Evolutionary conservation across 164 flowering plant species (phyloP), one percentile per base, ranked within the genome.

Genomic region (Sedum album): DNA sequence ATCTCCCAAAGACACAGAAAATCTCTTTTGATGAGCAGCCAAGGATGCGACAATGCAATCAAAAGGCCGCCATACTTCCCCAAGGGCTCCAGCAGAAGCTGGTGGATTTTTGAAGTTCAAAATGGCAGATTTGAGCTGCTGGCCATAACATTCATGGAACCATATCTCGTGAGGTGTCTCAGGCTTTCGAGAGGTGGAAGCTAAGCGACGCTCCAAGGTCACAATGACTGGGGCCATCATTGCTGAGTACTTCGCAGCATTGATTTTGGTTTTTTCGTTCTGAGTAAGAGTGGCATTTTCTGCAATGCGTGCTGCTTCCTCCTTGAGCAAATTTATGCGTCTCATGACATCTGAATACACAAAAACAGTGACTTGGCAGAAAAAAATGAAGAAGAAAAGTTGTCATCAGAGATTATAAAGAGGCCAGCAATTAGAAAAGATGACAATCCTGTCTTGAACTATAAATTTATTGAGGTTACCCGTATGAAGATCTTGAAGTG

Each of bases 151-250:
- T 69, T 84, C 79, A 49, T 82, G 83, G 75, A 91, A 94, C 98
- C 97, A 89, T 18, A 71, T 69, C 75, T 94, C 98, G 80, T 91
- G 97, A 70, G 97, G 93, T 63, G 98, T 91, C 79, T 89, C 95
- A 73, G 98, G 89, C 76, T 84, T 85, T 36, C 89, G 81, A 73
- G 96, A 88, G 48, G 96, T 94, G 53, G 96, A 87, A 74, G 91
- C 86, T 46, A 94, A 79, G 70, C 98, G 98, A 13, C 98, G 96
- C 75, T 94, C 98, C 82, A 94, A 81, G 68, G 96, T 88, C 66
- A 94, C 97, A 79, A 89, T 76, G 68, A 94, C 78, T 23, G 98
- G 97, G 71, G 98, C 93, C 98, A 94, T 94, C 96, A 94, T 89
- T 31, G 97, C 98, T 7, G 96, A 86, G 77, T 89, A 94, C 74